Percentiles rank a stretch among this genome's conserved stretches.
phyloP scores from a whole-genome alignment of 257 asterid species.

The Orobanche coerulescens region DNA sequence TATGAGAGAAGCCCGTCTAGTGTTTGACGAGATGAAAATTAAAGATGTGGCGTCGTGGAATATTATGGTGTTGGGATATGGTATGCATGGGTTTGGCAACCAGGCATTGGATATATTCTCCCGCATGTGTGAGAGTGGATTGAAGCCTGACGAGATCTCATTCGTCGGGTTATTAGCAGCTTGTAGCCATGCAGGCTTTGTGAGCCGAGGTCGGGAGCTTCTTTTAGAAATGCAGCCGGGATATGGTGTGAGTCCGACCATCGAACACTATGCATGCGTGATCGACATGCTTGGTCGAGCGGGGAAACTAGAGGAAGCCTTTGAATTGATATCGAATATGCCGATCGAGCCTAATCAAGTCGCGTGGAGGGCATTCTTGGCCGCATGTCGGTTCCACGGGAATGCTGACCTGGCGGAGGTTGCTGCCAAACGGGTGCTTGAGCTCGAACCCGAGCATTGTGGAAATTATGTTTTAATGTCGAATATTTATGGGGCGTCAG shows the following conservation, averaged over 20 bases:
- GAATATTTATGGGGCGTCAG: constrained; percentile 67
- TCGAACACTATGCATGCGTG: constrained; percentile 71
- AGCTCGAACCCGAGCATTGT: constrained; percentile 65
- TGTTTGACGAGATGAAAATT: constrained; percentile 43
- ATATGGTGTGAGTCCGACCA: constrained; percentile 48
- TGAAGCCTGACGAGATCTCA: constrained; percentile 67
- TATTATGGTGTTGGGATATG: constrained; percentile 79
- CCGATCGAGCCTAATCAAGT: constrained; percentile 57
- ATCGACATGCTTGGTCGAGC: constrained; percentile 90
- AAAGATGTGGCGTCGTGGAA: constrained; percentile 87
- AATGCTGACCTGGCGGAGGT: constrained; percentile 52
- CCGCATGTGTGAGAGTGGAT: constrained; percentile 41
- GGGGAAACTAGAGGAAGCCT: constrained; percentile 61
- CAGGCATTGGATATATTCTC: constrained; percentile 60
- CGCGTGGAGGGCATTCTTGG: constrained; percentile 71
- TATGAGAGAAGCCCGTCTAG: constrained; percentile 51
- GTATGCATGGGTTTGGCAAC: constrained; percentile 64
- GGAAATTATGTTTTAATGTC: constrained; percentile 76
- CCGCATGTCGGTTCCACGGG: constrained; percentile 72
- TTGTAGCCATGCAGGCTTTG: constrained; percentile 72
- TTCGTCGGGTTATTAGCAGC: constrained; percentile 74
- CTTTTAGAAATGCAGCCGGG: constrained; percentile 48
- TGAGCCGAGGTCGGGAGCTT: constrained; percentile 45
- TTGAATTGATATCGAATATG: constrained; percentile 52
- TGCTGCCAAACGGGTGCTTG: constrained; percentile 47